Conservation (phyloP, 2,329 filamentous ascomycete genomes). For the Fusarium newnesense region DNA sequence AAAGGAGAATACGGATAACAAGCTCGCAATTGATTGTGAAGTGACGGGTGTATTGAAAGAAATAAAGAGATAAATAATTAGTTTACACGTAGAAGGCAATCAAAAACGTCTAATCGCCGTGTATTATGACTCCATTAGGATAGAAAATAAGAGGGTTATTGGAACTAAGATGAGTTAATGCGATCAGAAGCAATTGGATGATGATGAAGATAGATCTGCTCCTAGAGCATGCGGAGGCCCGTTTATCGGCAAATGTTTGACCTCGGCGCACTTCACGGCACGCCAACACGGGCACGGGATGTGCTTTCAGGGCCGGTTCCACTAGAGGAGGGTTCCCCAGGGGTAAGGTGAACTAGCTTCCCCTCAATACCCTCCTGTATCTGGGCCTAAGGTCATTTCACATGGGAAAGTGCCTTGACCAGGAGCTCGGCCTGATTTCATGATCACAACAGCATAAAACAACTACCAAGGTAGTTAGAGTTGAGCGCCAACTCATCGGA, state of each 20-base stretch:
- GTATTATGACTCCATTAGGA: slow-evolving; percentile 38
- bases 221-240: slow-evolving; percentile 24
- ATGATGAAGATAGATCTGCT: slow-evolving; percentile 33
- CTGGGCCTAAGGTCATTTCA: neutral
- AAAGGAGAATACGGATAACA: slow-evolving; percentile 4
- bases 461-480: neutral
- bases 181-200: slow-evolving; percentile 36
- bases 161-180: slow-evolving; percentile 22
- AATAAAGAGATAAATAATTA: slow-evolving; percentile 10
- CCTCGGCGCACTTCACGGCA: slow-evolving; percentile 34
- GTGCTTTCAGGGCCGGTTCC: slow-evolving; percentile 31
- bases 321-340: slow-evolving; percentile 19
- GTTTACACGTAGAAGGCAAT: slow-evolving; percentile 10
- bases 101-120: slow-evolving; percentile 21
- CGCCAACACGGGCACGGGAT: slow-evolving; percentile 16
- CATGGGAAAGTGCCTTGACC: neutral
- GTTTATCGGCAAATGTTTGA: slow-evolving; percentile 36
- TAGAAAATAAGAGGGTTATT: slow-evolving; percentile 31
- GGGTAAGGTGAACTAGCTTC: neutral
- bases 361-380: neutral
- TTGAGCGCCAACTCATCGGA: neutral
- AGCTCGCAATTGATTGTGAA: neutral
- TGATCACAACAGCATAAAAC: neutral
- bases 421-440: neutral
- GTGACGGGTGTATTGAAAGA: slow-evolving; percentile 4